Evolutionary conservation across 148 eudicot species (phyloP).

Genomic region (Talinum fruticosum): DNA sequence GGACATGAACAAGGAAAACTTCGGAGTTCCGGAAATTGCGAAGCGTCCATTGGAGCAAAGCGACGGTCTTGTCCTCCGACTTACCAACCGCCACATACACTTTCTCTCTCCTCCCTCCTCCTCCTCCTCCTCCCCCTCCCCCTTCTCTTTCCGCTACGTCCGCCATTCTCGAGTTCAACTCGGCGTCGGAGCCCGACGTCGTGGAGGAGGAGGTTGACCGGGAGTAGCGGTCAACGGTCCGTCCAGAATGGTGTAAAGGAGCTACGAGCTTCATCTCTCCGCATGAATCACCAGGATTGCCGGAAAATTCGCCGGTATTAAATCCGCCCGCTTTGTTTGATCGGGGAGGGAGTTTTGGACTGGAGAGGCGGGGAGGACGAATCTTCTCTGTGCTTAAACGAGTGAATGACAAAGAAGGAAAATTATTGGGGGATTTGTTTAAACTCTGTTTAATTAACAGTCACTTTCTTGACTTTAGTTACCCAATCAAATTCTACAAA

Average conservation of each 20-base stretch:
- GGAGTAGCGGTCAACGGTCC: constrained; percentile 25
- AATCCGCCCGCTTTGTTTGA: background rate
- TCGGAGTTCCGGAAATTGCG: constrained; percentile 34
- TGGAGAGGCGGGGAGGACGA: background rate
- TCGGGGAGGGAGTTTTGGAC: background rate
- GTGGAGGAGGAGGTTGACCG: constrained; percentile 36
- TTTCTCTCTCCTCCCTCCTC: constrained; percentile 26
- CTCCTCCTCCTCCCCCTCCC: constrained; percentile 28
- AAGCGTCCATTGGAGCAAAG: constrained; percentile 58
- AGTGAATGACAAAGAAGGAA: background rate
- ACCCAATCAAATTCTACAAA: background rate
- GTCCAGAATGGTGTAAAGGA: constrained; percentile 26
- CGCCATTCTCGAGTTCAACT: constrained; percentile 17
- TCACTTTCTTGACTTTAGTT: constrained; percentile 13
- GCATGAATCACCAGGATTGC: background rate
- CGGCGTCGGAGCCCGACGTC: constrained; percentile 26
- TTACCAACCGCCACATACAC: constrained; percentile 78
- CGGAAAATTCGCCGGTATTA: constrained; percentile 12
- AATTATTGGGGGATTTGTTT: background rate
- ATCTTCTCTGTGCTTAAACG: background rate
- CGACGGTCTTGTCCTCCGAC: constrained; percentile 41
- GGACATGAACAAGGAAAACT: constrained; percentile 70
- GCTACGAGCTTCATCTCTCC: constrained; percentile 31
- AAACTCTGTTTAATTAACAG: background rate
- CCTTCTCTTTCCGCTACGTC: constrained; percentile 26